Conservation (phyloP, 2,329 filamentous ascomycete species). For the Neonectria neomacrospora region DNA sequence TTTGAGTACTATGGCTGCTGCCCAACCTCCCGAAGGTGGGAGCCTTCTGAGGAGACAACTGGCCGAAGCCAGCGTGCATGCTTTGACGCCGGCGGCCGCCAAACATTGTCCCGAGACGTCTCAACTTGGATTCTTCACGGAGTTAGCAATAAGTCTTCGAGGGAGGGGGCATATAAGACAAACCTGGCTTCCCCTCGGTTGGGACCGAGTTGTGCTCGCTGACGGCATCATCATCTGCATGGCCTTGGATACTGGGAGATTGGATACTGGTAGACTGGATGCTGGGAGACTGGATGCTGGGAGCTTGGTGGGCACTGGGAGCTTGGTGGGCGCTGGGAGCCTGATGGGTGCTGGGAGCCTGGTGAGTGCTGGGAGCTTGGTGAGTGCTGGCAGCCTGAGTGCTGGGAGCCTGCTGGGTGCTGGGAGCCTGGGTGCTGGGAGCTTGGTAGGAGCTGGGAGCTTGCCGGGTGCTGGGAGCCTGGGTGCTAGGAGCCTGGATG, state of each 20-base stretch:
- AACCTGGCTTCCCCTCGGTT: slow-evolving; percentile 52
- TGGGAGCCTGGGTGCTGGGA: background rate
- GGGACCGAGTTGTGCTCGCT: slow-evolving; percentile 57
- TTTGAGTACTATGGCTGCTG: slow-evolving; percentile 65
- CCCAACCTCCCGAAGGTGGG: slow-evolving; percentile 70
- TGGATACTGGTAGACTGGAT: slow-evolving; percentile 9
- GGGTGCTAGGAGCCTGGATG: slow-evolving; percentile 26
- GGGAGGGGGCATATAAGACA: background rate
- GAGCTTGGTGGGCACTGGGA: background rate
- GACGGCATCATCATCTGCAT: slow-evolving; percentile 44
- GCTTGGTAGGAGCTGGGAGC: slow-evolving; percentile 16
- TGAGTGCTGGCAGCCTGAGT: slow-evolving; percentile 25
- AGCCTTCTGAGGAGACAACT: slow-evolving; percentile 65
- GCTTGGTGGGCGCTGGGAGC: slow-evolving; percentile 28
- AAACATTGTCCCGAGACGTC: slow-evolving; percentile 76
- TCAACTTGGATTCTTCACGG: slow-evolving; percentile 62
- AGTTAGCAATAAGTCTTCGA: slow-evolving; percentile 36
- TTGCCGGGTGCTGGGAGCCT: slow-evolving; percentile 17
- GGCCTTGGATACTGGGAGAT: slow-evolving; percentile 21
- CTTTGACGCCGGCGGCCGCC: slow-evolving; percentile 71
- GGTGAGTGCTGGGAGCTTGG: too few species aligned
- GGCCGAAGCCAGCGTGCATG: slow-evolving; percentile 70
- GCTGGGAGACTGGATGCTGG: background rate
- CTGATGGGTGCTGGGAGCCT: slow-evolving; percentile 14
- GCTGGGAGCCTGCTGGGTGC: slow-evolving; percentile 14